These are phyloP conservation scores for Leishmania major DNA, from an alignment of 208 protist species.

Conservation along the genomic window DNA sequence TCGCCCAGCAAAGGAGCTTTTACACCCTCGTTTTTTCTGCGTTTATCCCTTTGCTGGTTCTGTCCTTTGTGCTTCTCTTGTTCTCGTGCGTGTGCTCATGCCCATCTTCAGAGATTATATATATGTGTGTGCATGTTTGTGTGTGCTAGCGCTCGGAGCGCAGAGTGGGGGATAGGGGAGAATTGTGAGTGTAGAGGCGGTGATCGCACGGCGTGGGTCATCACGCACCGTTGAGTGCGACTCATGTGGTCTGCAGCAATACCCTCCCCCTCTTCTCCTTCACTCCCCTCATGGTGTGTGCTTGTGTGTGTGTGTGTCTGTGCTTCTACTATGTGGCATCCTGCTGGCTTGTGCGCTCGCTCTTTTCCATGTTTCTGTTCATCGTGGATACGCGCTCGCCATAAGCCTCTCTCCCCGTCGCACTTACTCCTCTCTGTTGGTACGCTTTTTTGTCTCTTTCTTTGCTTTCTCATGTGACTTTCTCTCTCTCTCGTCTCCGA, in stretches of 20 bases:
- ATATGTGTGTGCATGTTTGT: not conserved
- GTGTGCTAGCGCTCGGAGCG: not conserved
- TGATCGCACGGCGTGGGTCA: not conserved
- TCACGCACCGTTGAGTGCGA: not conserved
- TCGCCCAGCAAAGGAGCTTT: too few relatives aligned
- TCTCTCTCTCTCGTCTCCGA: not conserved
- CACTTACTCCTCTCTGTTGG: not conserved
- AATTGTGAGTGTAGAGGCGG: not conserved
- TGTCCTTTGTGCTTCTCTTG: not conserved
- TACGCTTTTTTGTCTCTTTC: not conserved
- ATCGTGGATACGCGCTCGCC: not conserved
- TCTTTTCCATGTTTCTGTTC: not conserved
- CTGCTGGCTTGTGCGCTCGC: not conserved
- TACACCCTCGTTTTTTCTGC: not conserved
- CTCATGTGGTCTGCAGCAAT: not conserved
- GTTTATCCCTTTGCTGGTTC: not conserved
- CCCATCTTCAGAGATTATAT: not conserved
- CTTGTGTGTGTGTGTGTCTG: not conserved
- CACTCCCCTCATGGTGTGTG: not conserved
- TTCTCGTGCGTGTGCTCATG: not conserved
- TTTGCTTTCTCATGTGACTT: not conserved
- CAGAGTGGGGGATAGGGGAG: not conserved
- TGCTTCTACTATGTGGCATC: not conserved
- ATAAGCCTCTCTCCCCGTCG: not conserved
- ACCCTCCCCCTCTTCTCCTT: not conserved